Conservation (phyloP, 352 stramenopile species). For the Phytopythium oedochilum region DNA sequence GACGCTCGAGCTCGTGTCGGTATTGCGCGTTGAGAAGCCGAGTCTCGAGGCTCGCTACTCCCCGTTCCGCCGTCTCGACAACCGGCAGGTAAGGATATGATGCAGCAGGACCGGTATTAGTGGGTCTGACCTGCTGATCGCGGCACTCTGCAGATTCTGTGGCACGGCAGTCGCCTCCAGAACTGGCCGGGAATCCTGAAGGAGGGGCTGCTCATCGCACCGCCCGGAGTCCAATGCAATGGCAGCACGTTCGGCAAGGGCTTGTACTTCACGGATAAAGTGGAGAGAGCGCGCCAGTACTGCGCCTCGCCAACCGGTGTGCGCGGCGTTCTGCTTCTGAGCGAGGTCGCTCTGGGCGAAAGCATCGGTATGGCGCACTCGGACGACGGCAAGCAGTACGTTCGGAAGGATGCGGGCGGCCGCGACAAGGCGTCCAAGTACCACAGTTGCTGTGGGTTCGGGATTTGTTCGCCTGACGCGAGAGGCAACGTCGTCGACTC, state of each 20-base stretch:
- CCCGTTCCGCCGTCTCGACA: constrained; percentile 18
- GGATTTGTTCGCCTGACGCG: constrained; percentile 49
- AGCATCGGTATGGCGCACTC: constrained; percentile 48
- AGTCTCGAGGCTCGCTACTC: constrained; percentile 19
- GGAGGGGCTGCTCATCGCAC: constrained; percentile 59
- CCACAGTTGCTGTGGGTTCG: constrained; percentile 48
- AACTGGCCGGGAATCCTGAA: constrained; percentile 70
- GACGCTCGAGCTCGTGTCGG: constrained; percentile 19
- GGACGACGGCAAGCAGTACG: constrained; percentile 38
- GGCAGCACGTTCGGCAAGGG: constrained; percentile 59
- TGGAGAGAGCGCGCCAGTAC: constrained; percentile 63
- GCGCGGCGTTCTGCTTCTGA: constrained; percentile 30
- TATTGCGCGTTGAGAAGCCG: constrained; percentile 29
- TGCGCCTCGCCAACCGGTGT: constrained; percentile 36
- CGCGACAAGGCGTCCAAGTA: constrained; percentile 10
- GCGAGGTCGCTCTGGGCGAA: constrained; percentile 58
- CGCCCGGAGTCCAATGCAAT: constrained; percentile 38
- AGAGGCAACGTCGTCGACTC: constrained; percentile 27
- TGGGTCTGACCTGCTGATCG: too few species aligned
- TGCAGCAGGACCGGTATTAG: too few species aligned
- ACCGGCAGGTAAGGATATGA: constrained; percentile 10
- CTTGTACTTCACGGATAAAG: constrained; percentile 79
- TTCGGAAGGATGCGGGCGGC: constrained; percentile 31
- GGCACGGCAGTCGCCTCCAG: constrained; percentile 27
- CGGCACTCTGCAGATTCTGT: constrained; percentile 21